Conservation (phyloP, 2,329 filamentous ascomycete species). For the Colletotrichum sp. region DNA sequence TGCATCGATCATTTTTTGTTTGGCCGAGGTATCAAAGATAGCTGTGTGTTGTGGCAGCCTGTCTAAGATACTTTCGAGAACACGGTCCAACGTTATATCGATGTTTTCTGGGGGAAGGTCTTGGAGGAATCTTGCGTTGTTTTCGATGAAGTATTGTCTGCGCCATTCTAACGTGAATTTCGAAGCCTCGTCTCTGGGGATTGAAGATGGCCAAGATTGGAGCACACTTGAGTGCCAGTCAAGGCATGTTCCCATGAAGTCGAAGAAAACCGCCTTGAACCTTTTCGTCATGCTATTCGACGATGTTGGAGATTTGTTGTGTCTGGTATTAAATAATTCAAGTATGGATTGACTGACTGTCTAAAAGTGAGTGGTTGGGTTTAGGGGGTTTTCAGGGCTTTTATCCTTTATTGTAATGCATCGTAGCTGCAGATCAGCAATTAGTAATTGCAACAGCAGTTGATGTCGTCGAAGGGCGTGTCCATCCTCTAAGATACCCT, state of each 20-base stretch:
- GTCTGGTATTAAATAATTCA: neutral
- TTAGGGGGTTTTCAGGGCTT: neutral
- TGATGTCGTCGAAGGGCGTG: neutral
- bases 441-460: neutral
- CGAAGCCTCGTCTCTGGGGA: slow-evolving; percentile 36
- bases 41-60: slow-evolving; percentile 18
- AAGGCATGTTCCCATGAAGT: slow-evolving; percentile 64
- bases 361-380: neutral
- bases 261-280: slow-evolving; percentile 56
- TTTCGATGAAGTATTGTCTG: slow-evolving; percentile 52
- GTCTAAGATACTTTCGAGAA: slow-evolving; percentile 42
- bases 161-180: slow-evolving; percentile 56
- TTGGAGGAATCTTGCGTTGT: slow-evolving; percentile 38
- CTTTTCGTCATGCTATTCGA: neutral
- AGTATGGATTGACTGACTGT: neutral
- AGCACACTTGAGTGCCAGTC: slow-evolving; percentile 54
- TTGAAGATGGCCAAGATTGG: slow-evolving; percentile 35
- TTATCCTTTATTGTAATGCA: neutral
- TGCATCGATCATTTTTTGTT: slow-evolving; percentile 33
- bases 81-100: slow-evolving; percentile 50
- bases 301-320: neutral
- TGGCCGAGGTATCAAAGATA: neutral
- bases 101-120: slow-evolving; percentile 51
- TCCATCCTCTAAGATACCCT: neutral
- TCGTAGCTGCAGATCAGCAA: neutral